A percentile compares a stretch with the other conserved stretches of the same genome.
Evolutionary conservation across 176 grass and related monocot species (phyloP).

Genomic region (Avena sativa): DNA sequence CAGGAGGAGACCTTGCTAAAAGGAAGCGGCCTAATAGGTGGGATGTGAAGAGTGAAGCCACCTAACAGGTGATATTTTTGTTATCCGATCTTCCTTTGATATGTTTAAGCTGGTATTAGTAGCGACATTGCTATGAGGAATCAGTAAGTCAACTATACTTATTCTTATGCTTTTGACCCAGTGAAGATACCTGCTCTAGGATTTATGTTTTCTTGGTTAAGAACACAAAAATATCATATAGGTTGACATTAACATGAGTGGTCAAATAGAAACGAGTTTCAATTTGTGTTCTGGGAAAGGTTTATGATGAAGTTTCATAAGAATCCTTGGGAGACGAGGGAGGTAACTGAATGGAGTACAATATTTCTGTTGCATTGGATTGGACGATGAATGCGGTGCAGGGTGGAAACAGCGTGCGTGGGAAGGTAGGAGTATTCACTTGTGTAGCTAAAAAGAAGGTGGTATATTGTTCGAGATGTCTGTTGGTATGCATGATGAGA

Average conservation of each 20-base stretch:
- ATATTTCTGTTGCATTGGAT: background rate
- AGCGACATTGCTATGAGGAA: background rate
- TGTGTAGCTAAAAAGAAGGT: background rate
- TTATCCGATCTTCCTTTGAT: background rate
- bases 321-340: background rate
- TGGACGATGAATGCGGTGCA: background rate
- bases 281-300: background rate
- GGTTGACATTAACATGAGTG: background rate
- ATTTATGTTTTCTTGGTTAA: background rate
- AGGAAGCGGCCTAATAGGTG: slow-evolving; percentile 33
- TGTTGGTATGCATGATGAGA: background rate
- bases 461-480: background rate
- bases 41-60: background rate
- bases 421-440: background rate
- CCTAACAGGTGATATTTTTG: background rate
- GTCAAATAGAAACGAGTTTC: background rate
- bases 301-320: background rate
- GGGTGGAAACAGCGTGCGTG: background rate
- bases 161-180: background rate
- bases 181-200: background rate
- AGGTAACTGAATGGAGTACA: background rate
- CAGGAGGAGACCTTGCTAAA: background rate
- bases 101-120: background rate
- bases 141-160: background rate
- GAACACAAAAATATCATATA: background rate